Conservation (phyloP, 2,329 filamentous ascomycete species). For the Xylariales sp. region DNA sequence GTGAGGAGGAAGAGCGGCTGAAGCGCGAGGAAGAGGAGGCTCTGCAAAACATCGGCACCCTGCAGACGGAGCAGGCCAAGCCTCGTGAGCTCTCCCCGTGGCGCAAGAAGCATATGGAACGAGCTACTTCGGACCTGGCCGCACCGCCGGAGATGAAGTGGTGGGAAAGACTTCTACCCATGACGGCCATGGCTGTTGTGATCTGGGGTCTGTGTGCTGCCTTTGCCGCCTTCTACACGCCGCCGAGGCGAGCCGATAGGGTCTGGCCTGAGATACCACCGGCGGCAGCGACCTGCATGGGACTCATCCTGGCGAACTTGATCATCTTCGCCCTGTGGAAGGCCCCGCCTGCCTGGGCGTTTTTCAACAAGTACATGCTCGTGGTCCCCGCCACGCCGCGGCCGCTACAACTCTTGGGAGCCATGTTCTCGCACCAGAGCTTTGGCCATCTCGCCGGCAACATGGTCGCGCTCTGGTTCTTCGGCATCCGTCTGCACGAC, state of each 20-base stretch:
- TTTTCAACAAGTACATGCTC: constrained; percentile 67
- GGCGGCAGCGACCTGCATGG: constrained; percentile 58
- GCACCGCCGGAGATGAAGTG: constrained; percentile 45
- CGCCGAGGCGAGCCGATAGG: constrained; percentile 41
- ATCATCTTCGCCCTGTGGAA: constrained; percentile 56
- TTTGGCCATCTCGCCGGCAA: constrained; percentile 59
- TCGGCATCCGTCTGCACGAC: constrained; percentile 65
- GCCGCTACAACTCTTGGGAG: constrained; percentile 56
- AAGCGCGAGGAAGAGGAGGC: constrained; percentile 36
- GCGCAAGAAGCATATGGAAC: constrained; percentile 36
- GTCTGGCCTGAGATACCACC: constrained; percentile 58
- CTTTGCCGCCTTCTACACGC: constrained; percentile 46
- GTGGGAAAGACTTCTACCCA: constrained; percentile 54
- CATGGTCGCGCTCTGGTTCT: constrained; percentile 60
- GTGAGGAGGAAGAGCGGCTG: constrained; percentile 35
- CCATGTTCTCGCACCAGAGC: constrained; percentile 65
- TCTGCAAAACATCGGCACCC: constrained; percentile 31
- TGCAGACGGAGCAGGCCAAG: constrained; percentile 31
- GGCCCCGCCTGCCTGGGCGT: constrained; percentile 58
- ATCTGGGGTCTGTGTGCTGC: constrained; percentile 38
- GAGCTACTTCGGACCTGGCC: constrained; percentile 45
- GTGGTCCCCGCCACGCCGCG: constrained; percentile 61
- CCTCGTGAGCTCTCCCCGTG: constrained; percentile 31
- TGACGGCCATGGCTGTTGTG: constrained; percentile 41
- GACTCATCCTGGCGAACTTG: constrained; percentile 57